Percentiles rank a stretch among this genome's conserved stretches.
Evolutionary conservation across 2,329 filamentous ascomycete genomes (phyloP).

Genomic region (Nemania sp.): DNA sequence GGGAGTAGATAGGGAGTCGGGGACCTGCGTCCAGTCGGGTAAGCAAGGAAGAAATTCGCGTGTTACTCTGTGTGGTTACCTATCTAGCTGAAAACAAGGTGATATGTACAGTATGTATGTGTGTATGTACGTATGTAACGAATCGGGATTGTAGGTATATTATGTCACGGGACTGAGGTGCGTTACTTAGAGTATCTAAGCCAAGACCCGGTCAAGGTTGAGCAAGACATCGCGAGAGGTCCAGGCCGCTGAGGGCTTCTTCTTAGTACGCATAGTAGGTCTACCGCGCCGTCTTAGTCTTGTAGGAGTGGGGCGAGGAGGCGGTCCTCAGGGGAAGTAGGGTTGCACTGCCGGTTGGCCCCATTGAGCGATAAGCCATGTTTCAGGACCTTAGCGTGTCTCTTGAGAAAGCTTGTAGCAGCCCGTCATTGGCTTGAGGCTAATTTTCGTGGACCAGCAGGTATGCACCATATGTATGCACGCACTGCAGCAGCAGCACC

Average conservation of each 20-base stretch:
- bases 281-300: too few relatives aligned
- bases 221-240: slow-evolving; percentile 2
- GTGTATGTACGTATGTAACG: too few relatives aligned
- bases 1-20: neutral
- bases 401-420: slow-evolving; percentile 18
- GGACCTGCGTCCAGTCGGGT: neutral
- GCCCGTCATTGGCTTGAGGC: slow-evolving; percentile 30
- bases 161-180: too few relatives aligned
- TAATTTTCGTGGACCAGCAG: neutral
- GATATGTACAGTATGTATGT: too few relatives aligned
- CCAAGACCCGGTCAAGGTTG: neutral
- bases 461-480: too few relatives aligned
- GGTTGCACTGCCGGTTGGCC: slow-evolving; percentile 14
- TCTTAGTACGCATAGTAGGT: neutral
- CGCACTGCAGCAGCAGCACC: too few relatives aligned
- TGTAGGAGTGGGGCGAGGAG: neutral
- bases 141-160: neutral
- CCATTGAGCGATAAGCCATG: slow-evolving; percentile 34
- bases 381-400: slow-evolving; percentile 41
- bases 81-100: slow-evolving; percentile 2
- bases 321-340: neutral
- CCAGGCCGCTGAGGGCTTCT: neutral
- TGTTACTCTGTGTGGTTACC: neutral
- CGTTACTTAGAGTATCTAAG: neutral
- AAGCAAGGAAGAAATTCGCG: neutral